Base-by-base conservation (phyloP, 352 stramenopile genomes). In the Globisporangium nunn region DNA sequence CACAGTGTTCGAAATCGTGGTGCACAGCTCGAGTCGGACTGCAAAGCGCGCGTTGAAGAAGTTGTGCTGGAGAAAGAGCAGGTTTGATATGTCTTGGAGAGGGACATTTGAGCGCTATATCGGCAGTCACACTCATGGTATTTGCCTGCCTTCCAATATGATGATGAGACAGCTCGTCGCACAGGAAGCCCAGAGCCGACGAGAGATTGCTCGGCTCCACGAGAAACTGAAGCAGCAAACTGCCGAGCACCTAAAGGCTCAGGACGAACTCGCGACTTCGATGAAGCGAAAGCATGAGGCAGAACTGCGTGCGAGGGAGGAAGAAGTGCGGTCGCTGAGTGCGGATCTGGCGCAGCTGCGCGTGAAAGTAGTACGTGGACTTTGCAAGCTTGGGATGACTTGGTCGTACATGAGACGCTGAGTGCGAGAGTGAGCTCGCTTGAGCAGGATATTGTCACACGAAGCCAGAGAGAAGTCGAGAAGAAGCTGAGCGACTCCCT, bases 1-100 rank as follows among this genome's bases (percentile, higher is more conserved):
- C 23, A 23, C 23, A 23, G 23, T 23, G 23, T 23, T 23, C 23
- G 23, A 23, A 23, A 23, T 23, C 23, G 31, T 28, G 29, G 56
- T 12, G 1, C 54, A 30, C 52, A 91, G 81, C 69, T 93, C 31
- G 83, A 90, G 54, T 67, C 69, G 4, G 72, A 90, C 33, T 88
- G 79, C 59, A 88, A 91, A 55, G 57, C 62, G 1, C 83, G 84
- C 50, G 69, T 88, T 8, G 78, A 91, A 66, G 79, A 85, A 52
- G 66, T 77, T 1, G 66, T 87, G 18, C 58, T 93, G 12, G 79
- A 93, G 49, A 90, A 87, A 56, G 83, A 93, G 59, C 78, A 90
- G 69, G 75, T 90, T 65, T 6, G 60, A 15, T 45, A 17, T 30
- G 18, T 23, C 43, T 23, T 52, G 2, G 7, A 14, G 11, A 45